phyloP scores from a whole-genome alignment of 768 basidiomycete genomes.

The button mushroom (Agaricus bisporus) region DNA sequence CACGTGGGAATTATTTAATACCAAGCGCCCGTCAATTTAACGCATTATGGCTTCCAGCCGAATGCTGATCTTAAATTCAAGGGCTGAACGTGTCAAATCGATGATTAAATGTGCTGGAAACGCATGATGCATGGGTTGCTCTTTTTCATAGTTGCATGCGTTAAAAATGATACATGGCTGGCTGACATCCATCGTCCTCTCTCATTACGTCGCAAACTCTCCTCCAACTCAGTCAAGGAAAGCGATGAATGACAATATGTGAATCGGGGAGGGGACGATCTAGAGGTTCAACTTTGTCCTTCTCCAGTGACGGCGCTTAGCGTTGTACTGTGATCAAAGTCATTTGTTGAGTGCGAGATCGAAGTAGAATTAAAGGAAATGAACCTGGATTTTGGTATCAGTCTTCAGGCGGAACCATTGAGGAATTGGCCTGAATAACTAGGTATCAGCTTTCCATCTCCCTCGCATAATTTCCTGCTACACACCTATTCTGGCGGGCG shows the following conservation, averaged over 20 bases:
- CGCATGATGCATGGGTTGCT: slow-evolving; percentile 1
- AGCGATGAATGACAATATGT: not conserved
- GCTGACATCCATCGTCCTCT: slow-evolving; percentile 5
- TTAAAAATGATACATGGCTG: slow-evolving; percentile 3
- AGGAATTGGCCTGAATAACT: slow-evolving; percentile 74
- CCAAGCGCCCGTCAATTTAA: too few relatives aligned
- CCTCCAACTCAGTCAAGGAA: not conserved
- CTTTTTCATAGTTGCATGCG: slow-evolving; percentile 8
- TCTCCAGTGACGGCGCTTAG: slow-evolving; percentile 98
- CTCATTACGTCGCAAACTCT: not conserved
- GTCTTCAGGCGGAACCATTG: slow-evolving; percentile 99
- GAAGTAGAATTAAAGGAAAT: slow-evolving; percentile 18
- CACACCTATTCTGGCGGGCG: slow-evolving; percentile 88
- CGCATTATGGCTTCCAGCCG: too few relatives aligned
- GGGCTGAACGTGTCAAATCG: too few relatives aligned
- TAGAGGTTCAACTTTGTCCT: slow-evolving; percentile 98
- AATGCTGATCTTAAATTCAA: too few relatives aligned
- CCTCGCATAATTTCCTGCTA: slow-evolving; percentile 1
- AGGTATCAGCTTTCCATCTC: not conserved
- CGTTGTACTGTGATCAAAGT: slow-evolving; percentile 60
- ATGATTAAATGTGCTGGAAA: too few relatives aligned
- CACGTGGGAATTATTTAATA: slow-evolving; percentile 1
- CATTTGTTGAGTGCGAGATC: not conserved
- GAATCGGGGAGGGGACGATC: slow-evolving; percentile 14
- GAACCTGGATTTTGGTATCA: slow-evolving; percentile 89